phyloP scores from a whole-genome alignment of 345 rosid species.

The Firmiana major region DNA sequence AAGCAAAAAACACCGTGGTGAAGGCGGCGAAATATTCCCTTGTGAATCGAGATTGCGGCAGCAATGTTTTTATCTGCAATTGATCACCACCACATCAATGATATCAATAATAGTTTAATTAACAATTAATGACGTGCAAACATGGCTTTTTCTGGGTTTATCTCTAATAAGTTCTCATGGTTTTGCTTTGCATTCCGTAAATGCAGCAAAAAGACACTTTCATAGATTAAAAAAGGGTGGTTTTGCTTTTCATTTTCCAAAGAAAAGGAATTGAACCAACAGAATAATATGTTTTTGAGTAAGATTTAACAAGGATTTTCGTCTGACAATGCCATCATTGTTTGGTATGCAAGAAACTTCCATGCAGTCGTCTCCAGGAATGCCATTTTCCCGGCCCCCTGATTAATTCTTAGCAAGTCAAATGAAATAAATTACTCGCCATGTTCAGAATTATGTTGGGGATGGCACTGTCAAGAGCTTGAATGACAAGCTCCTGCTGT shows the following conservation, averaged over 20 bases:
- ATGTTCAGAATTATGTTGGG: conserved; percentile 39
- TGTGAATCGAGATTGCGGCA: conserved; percentile 58
- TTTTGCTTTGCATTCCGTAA: neutral
- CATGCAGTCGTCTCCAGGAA: neutral
- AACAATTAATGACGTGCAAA: neutral
- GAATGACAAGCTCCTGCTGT: conserved; percentile 47
- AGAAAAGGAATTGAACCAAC: neutral
- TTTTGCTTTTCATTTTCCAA: neutral
- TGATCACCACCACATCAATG: neutral
- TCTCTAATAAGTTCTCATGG: neutral
- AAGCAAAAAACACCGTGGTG: conserved; percentile 73
- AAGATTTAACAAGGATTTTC: neutral
- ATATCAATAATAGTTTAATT: neutral
- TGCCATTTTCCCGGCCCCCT: too few relatives aligned
- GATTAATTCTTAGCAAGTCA: neutral
- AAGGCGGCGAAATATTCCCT: conserved; percentile 84
- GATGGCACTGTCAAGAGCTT: conserved; percentile 44
- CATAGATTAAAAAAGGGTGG: too few relatives aligned
- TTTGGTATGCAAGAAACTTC: neutral
- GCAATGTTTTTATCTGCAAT: conserved; percentile 49
- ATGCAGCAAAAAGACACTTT: neutral
- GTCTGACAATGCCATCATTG: neutral
- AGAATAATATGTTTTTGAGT: neutral
- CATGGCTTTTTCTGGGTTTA: neutral
- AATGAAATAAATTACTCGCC: conserved; percentile 31